A percentile compares a stretch with the other conserved stretches of the same genome.
Conservation (phyloP, 1,284 basidiomycete species). For the Entoloma clypeatum region DNA sequence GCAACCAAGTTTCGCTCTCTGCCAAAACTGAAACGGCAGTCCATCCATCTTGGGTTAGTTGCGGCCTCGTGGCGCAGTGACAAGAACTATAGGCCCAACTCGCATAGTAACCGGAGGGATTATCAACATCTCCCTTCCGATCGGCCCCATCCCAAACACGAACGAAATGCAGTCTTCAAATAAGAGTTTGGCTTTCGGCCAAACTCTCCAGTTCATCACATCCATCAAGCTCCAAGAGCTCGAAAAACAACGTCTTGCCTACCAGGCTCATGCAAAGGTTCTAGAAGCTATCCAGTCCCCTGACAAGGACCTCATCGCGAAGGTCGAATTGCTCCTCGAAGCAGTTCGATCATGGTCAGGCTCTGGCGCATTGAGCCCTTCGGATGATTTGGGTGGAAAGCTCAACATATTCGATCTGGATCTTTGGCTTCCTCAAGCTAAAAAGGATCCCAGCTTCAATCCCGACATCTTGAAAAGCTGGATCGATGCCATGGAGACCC, state of each 20-base stretch:
- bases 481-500: conserved; percentile 34
- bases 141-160: too few relatives aligned
- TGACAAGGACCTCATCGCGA: conserved; percentile 23
- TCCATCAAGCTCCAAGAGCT: conserved; percentile 40
- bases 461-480: conserved; percentile 31
- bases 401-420: conserved; percentile 32
- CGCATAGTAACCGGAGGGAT: too few relatives aligned
- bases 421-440: conserved; percentile 37
- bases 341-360: conserved; percentile 33
- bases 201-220: conserved; percentile 39
- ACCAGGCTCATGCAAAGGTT: conserved; percentile 26
- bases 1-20: too few relatives aligned
- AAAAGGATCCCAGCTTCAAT: conserved; percentile 36
- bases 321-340: conserved; percentile 31
- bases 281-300: conserved; percentile 20
- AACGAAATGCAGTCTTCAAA: too few relatives aligned
- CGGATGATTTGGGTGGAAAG: conserved; percentile 26
- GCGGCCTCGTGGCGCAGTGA: too few relatives aligned
- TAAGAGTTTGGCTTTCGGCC: conserved; percentile 27
- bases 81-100: too few relatives aligned
- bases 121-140: too few relatives aligned
- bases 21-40: too few relatives aligned
- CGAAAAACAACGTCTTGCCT: conserved; percentile 33
- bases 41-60: too few relatives aligned
- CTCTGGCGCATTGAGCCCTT: conserved; percentile 25